Percentiles rank a stretch among this genome's conserved stretches.
phyloP scores from a whole-genome alignment of 805 yeast species.

The Candida maltosa region DNA sequence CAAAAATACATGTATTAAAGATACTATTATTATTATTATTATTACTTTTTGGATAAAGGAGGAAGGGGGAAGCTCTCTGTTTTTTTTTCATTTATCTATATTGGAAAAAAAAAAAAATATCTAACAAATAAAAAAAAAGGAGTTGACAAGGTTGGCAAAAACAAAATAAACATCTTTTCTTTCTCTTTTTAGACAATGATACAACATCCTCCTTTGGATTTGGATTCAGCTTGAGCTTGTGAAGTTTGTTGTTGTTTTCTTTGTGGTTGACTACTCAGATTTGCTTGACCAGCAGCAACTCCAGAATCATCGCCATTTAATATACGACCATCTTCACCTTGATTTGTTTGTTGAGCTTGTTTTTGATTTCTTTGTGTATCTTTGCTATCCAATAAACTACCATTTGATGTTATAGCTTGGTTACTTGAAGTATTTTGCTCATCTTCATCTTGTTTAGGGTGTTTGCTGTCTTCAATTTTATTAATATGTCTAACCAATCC shows the following conservation, averaged over 20 bases:
- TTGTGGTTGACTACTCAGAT: slow-evolving; percentile 7
- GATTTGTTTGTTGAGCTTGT: background rate
- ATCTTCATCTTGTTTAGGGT: background rate
- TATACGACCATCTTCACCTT: slow-evolving; percentile 1
- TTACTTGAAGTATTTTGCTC: slow-evolving; percentile 2
- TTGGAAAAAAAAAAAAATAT: background rate
- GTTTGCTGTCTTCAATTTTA: slow-evolving; percentile 18
- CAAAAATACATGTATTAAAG: background rate
- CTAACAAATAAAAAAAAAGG: background rate
- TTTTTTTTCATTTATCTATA: background rate
- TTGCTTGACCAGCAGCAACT: slow-evolving; percentile 7
- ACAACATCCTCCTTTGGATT: slow-evolving; percentile 36
- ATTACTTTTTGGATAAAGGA: background rate
- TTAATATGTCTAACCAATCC: slow-evolving; percentile 60
- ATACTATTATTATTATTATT: background rate
- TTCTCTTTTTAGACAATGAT: slow-evolving; percentile 23
- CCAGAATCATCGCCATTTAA: slow-evolving; percentile 7
- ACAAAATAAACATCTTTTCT: no score
- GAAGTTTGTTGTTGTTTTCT: slow-evolving; percentile 6
- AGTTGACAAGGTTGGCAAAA: no score
- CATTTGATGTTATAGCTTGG: no score
- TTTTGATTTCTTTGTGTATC: slow-evolving; percentile 2
- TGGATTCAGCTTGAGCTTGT: slow-evolving; percentile 14
- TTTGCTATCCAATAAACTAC: no score
- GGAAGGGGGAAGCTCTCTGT: background rate